phyloP scores from a whole-genome alignment of 2,329 filamentous ascomycete genomes.

The Calonectria montana region DNA sequence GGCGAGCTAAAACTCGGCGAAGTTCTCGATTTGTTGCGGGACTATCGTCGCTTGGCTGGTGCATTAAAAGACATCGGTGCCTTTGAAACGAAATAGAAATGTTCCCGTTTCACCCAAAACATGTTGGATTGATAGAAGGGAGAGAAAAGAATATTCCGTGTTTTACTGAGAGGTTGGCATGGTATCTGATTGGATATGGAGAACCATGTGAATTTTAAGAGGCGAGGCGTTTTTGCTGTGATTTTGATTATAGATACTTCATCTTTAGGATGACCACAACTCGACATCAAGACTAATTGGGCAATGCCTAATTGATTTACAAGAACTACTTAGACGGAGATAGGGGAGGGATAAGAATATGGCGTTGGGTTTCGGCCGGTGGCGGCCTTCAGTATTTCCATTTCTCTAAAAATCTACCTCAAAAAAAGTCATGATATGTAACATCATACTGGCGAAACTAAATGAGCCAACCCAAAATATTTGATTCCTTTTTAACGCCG shows the following conservation, averaged over 20 bases:
- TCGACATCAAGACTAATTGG: background rate
- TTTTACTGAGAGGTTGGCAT: background rate
- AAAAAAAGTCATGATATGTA: background rate
- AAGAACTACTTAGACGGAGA: background rate
- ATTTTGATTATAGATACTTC: conserved; percentile 15
- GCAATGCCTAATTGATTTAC: background rate
- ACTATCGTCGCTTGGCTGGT: conserved; percentile 78
- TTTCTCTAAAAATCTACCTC: conserved; percentile 11
- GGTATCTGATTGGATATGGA: background rate
- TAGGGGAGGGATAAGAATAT: background rate
- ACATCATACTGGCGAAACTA: background rate
- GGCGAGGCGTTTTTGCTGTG: background rate
- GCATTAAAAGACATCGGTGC: conserved; percentile 72
- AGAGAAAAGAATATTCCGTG: background rate
- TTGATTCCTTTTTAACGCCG: conserved; percentile 6
- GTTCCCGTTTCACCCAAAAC: background rate
- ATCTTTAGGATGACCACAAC: conserved; percentile 10
- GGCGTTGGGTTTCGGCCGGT: conserved; percentile 23
- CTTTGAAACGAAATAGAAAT: conserved; percentile 59
- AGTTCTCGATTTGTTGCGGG: conserved; percentile 75
- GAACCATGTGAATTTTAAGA: background rate
- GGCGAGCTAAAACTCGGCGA: conserved; percentile 79
- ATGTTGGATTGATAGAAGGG: background rate
- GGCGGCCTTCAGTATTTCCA: conserved; percentile 5
- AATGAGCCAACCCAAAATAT: background rate